Conservation (phyloP, 352 stramenopile genomes). For the Globisporangium mamillatum region DNA sequence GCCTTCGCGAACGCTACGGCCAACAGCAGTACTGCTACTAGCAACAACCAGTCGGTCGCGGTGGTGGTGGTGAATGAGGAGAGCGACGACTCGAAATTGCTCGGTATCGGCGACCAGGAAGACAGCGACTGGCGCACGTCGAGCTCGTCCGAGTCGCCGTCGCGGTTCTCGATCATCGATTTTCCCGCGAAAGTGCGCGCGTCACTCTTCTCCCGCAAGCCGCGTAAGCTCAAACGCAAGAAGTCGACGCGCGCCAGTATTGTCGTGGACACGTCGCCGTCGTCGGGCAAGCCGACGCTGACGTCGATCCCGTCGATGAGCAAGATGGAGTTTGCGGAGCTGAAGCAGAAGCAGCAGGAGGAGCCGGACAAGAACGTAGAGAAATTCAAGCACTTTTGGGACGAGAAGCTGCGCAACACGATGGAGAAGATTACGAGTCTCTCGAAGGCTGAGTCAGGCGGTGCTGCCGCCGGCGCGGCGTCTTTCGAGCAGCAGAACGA, state of each 20-base stretch:
- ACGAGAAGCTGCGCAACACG: slow-evolving; percentile 64
- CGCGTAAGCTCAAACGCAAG: slow-evolving; percentile 28
- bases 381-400: slow-evolving; percentile 77
- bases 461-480: background rate
- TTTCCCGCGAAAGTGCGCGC: slow-evolving; percentile 40
- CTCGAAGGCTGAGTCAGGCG: slow-evolving; percentile 18
- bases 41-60: background rate
- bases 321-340: background rate
- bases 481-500: slow-evolving; percentile 29
- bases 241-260: slow-evolving; percentile 17
- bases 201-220: slow-evolving; percentile 36
- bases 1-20: background rate
- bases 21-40: background rate
- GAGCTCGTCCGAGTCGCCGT: slow-evolving; percentile 34
- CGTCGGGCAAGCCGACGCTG: slow-evolving; percentile 15
- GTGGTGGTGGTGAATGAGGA: slow-evolving; percentile 7
- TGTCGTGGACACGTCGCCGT: slow-evolving; percentile 11
- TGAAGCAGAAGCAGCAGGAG: slow-evolving; percentile 1
- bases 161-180: slow-evolving; percentile 45
- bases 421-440: slow-evolving; percentile 52
- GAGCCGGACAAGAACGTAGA: slow-evolving; percentile 41
- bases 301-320: slow-evolving; percentile 32
- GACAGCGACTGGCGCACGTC: slow-evolving; percentile 53
- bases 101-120: slow-evolving; percentile 23
- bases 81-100: slow-evolving; percentile 2